Base-by-base conservation (phyloP, 1,284 basidiomycete genomes). In the Mrakiaceae sp. region DNA sequence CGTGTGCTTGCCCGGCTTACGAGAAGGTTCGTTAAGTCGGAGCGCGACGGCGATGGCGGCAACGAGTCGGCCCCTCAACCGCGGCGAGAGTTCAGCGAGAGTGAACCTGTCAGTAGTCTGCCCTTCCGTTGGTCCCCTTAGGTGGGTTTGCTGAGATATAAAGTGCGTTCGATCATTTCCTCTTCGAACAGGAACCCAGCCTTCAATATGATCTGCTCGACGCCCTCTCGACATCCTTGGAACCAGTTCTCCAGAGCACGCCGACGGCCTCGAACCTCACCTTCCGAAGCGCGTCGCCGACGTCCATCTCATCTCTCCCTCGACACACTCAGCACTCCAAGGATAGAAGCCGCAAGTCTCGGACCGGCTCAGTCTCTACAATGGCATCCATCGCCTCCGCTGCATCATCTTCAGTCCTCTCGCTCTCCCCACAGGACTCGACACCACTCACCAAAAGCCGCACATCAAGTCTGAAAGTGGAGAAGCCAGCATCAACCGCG, bases 151-250 rank as follows among this genome's bases (percentile, higher is more conserved):
- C 11, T 5, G 43, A 46, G 40, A 42, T 44, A 44, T 58, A n/a
- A 40, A 16, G 42, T 43, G 9, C 16, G 39, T 47, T 4, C 43
- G 3, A 10, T 53, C 16, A 4, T 42, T 58, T 3, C 40, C 43
- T 27, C 52, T 51, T 52, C 54, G 10, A 2, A 42, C 55, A 40
- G 59, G 44, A 58, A 10, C 46, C 47, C 16, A 43, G 55, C n/a
- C 55, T 63, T 11, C 48, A 55, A 3, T 58, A 44, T 3, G 62
- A 66, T 12, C 60, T 66, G 5, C 49, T 52, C 42, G 64, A 66
- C 14, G 64, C 64, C 11, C 64, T 66, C 27, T 62, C 64, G 12
- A 61, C 64, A 2, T 62, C 64, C 4, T 50, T 66, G 49, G 40
- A 48, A 12, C 53, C 55, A 14, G 14, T 55, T 7, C 16, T 56